phyloP scores from a whole-genome alignment of 306 rosid genomes.

The Hippophae gyantsensis region DNA sequence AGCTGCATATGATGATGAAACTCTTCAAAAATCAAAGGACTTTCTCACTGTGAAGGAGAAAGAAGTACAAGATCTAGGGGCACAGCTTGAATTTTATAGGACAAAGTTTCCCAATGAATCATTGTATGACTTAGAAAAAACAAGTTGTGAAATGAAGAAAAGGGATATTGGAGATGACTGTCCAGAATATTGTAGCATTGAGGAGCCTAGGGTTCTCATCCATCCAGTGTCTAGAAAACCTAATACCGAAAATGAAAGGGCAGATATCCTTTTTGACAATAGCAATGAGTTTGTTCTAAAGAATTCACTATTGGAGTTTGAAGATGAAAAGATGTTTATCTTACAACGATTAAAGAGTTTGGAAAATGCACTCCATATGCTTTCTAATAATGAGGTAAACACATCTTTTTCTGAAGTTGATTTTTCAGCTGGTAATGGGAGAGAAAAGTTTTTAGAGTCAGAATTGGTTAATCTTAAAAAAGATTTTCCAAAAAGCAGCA shows the following conservation, averaged over 20 bases:
- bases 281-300: conserved; percentile 21
- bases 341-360: conserved; percentile 47
- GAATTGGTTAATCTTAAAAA: conserved; percentile 4
- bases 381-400: conserved; percentile 21
- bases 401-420: conserved; percentile 17
- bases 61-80: conserved; percentile 58
- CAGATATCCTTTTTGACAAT: conserved; percentile 13
- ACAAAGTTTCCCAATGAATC: conserved; percentile 43
- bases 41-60: conserved; percentile 64
- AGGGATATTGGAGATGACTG: conserved; percentile 68
- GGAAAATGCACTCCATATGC: conserved; percentile 53
- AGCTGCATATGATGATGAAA: conserved; percentile 67
- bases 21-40: conserved; percentile 50
- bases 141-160: conserved; percentile 41
- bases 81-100: conserved; percentile 49
- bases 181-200: conserved; percentile 26
- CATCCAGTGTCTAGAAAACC: conserved; percentile 24
- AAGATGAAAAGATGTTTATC: conserved; percentile 51
- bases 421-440: conserved; percentile 20
- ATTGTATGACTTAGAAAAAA: conserved; percentile 25
- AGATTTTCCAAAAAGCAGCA: conserved; percentile 20
- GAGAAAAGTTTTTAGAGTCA: conserved; percentile 9
- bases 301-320: conserved; percentile 33
- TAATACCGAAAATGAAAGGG: conserved; percentile 21
- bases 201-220: conserved; percentile 21